Conservation (phyloP, 192 early-diverging fungal species). For the Dissophora ornata region DNA sequence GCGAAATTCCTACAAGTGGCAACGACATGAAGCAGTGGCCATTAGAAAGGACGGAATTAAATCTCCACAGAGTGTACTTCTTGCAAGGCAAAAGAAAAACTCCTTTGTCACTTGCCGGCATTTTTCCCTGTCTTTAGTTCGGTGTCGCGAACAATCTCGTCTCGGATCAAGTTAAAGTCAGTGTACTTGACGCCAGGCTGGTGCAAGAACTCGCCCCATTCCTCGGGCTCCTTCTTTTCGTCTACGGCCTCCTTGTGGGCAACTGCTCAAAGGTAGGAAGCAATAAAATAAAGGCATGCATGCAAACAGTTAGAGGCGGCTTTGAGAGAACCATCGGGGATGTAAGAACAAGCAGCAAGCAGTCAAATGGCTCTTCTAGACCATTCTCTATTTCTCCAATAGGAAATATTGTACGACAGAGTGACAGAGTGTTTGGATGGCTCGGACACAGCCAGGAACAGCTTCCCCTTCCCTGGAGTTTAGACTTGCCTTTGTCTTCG, state of each 20-base stretch:
- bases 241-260: constrained; percentile 20
- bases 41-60: not conserved
- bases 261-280: not conserved
- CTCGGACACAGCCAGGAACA: not conserved
- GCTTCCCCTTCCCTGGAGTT: no score
- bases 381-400: constrained; percentile 9
- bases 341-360: no score
- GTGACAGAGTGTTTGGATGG: not conserved
- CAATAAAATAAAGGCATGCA: not conserved
- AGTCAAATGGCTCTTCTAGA: no score
- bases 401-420: not conserved
- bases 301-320: no score
- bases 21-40: not conserved
- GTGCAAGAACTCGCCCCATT: constrained; percentile 99
- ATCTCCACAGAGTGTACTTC: no score
- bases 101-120: constrained; percentile 53
- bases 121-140: constrained; percentile 88
- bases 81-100: not conserved
- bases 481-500: constrained; percentile 11
- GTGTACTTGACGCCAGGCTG: constrained; percentile 95
- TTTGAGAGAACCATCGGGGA: no score
- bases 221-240: constrained; percentile 73
- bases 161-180: constrained; percentile 96
- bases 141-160: constrained; percentile 95
- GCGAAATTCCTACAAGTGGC: constrained; percentile 77